phyloP scores from a whole-genome alignment of 2,329 filamentous ascomycete species.

The Cercospora nicotianae region DNA sequence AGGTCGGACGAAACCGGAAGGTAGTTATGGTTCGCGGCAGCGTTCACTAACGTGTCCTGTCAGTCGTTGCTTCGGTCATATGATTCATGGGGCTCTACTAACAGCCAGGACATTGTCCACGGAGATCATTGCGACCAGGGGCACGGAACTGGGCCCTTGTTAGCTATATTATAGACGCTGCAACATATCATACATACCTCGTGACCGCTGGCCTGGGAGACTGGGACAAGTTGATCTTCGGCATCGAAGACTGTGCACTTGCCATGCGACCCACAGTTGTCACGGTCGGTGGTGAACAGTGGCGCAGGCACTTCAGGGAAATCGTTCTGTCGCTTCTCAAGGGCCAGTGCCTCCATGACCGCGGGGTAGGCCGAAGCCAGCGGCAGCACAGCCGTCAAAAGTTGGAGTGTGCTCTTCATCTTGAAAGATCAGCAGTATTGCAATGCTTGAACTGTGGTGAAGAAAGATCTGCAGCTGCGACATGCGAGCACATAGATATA shows the following conservation, averaged over 20 bases:
- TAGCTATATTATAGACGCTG: not conserved
- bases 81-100: not conserved
- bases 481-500: not conserved
- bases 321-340: slow-evolving; percentile 16
- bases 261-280: slow-evolving; percentile 25
- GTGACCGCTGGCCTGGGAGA: slow-evolving; percentile 30
- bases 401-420: slow-evolving; percentile 15
- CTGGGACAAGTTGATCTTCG: slow-evolving; percentile 32
- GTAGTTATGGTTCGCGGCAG: slow-evolving; percentile 27
- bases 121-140: slow-evolving; percentile 23
- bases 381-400: slow-evolving; percentile 20
- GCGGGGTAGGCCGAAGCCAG: slow-evolving; percentile 23
- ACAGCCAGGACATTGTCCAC: slow-evolving; percentile 9
- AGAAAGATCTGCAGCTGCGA: not conserved
- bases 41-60: slow-evolving; percentile 30
- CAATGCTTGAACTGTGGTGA: not conserved
- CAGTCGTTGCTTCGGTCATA: not conserved
- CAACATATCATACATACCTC: slow-evolving; percentile 3
- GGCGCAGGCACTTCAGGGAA: slow-evolving; percentile 22
- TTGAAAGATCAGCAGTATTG: not conserved
- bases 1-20: too few relatives aligned
- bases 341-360: slow-evolving; percentile 16
- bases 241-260: slow-evolving; percentile 34
- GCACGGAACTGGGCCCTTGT: slow-evolving; percentile 23
- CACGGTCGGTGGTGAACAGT: slow-evolving; percentile 20